Base-by-base conservation (phyloP, 2,329 filamentous ascomycete genomes). In the Xylariaceae sp. region DNA sequence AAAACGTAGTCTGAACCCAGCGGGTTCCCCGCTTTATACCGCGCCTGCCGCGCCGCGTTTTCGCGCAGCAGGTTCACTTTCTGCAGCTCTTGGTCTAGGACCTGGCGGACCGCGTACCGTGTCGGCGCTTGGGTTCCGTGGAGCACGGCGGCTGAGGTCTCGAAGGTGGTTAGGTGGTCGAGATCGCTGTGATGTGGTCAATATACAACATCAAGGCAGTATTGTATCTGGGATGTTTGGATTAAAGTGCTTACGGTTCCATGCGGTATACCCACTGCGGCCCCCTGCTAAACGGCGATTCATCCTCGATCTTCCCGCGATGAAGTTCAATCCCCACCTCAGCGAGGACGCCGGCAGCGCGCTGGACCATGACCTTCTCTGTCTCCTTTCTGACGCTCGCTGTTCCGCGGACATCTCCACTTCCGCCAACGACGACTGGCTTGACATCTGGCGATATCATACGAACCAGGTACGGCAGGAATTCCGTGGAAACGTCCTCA, bases 101-200 rank as follows among this genome's bases (percentile, higher is more conserved):
- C 92, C 69, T 96, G 92, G 19, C 94, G 85, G 5, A 99, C 87
- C 1, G 92, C 92, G 66, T 90, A 99, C n/a, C 94, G 83, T 0
- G 89, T 89, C 0, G 89, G 90, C 0, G 83, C 84, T 9, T 83
- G 80, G 2, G 81, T 80, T 36, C 78, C 74, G 15, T 81, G 73
- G 2, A 76, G 64, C 3, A 78, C 73, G 3, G 82, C 74, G 2
- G 78, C 73, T 7, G 79, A 81, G 0, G 89, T 89, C 61, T 89
- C 85, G 63, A 89, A 97, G 0, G 80, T 80, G 1, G 87, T 79
- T 0, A 97, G 78, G 8, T 80, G 77, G 70, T 99, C 94, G n/a
- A 99, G 78, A 53, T 83, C 78, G 43, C 80, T 84, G 40, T 22
- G 26, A 41, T 45, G 19, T 51, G 16, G 37, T 62, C 44, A 55